Evolutionary conservation across 1,284 basidiomycete genomes (phyloP).

Genomic region (Pisolithus thermaeus): DNA sequence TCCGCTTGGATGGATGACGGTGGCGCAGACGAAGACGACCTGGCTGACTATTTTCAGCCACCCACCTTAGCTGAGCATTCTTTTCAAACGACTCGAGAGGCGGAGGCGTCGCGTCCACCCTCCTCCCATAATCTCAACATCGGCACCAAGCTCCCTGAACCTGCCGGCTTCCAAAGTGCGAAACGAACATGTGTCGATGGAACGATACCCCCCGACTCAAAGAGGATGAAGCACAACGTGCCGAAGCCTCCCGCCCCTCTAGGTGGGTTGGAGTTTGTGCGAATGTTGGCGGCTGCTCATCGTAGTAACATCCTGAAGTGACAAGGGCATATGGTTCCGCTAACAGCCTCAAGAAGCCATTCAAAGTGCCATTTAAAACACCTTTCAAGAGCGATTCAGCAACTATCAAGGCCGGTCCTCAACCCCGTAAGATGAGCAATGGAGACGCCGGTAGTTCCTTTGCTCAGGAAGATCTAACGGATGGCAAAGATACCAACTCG

Average conservation of each 20-base stretch:
- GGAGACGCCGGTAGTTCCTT: neutral
- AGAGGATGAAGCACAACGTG: constrained; percentile 35
- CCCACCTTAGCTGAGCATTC: neutral
- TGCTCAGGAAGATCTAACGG: neutral
- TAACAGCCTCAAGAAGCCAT: constrained; percentile 41
- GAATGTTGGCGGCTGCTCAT: neutral
- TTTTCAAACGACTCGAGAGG: constrained; percentile 1
- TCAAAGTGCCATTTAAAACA: constrained; percentile 47
- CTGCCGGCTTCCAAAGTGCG: constrained; percentile 14
- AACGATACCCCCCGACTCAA: constrained; percentile 18
- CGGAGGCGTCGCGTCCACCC: neutral
- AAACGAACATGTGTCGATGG: constrained; percentile 16
- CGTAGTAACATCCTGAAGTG: constrained; percentile 28
- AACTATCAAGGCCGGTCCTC: neutral
- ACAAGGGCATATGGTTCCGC: constrained; percentile 39
- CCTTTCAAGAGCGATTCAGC: constrained; percentile 24
- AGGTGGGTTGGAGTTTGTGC: constrained; percentile 22
- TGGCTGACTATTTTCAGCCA: neutral
- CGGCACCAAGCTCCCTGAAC: constrained; percentile 12
- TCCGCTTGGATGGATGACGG: constrained; percentile 23
- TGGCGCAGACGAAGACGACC: constrained; percentile 22
- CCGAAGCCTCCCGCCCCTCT: constrained; percentile 28
- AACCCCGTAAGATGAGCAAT: neutral
- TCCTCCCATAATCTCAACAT: neutral
- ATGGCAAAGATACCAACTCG: neutral